A percentile compares a stretch with the other conserved stretches of the same genome.
phyloP scores from a whole-genome alignment of 371 early-diverging fungal species.

The Mucor indicus region DNA sequence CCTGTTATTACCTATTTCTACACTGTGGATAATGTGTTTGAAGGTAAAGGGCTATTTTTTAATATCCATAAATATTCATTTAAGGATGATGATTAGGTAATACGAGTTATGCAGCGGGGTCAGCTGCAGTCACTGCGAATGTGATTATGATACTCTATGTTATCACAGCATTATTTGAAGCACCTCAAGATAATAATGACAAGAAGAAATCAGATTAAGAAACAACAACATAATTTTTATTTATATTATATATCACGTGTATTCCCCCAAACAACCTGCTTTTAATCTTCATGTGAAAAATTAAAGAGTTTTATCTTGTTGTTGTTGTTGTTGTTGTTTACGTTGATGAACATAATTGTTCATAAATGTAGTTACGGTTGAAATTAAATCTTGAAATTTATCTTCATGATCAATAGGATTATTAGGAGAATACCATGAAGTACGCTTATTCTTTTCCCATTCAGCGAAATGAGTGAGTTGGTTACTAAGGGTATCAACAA shows the following conservation, averaged over 20 bases:
- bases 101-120: constrained; percentile 40
- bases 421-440: constrained; percentile 24
- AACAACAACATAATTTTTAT: too few species aligned
- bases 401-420: constrained; percentile 20
- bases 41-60: constrained; percentile 21
- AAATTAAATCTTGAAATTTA: constrained; percentile 25
- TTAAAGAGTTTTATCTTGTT: background rate
- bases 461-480: constrained; percentile 33
- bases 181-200: constrained; percentile 1
- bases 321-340: constrained; percentile 6
- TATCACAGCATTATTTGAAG: constrained; percentile 22
- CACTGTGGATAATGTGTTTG: constrained; percentile 38
- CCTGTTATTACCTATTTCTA: constrained; percentile 46
- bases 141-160: constrained; percentile 35
- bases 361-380: constrained; percentile 19
- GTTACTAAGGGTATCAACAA: constrained; percentile 16
- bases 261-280: too few species aligned
- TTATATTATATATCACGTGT: background rate
- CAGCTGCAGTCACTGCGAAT: constrained; percentile 39
- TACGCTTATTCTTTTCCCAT: constrained; percentile 35
- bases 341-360: constrained; percentile 21
- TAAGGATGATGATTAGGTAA: constrained; percentile 39
- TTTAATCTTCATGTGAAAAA: background rate
- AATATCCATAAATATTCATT: background rate
- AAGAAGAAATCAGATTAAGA: too few species aligned